phyloP scores from a whole-genome alignment of 2,329 filamentous ascomycete genomes.

The Penicillium sp. region DNA sequence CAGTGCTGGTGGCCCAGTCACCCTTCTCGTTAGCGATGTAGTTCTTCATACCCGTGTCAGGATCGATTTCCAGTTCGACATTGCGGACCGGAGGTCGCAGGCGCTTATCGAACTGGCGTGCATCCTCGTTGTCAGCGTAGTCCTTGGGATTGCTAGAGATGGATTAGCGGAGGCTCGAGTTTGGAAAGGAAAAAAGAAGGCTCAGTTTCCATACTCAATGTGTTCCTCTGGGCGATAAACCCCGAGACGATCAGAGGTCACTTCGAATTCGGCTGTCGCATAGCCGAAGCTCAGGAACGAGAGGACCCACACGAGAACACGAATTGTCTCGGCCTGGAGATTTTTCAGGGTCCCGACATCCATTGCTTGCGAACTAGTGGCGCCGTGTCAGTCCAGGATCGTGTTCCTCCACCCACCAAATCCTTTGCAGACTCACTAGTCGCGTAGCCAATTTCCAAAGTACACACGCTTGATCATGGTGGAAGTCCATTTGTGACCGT shows the following conservation, averaged over 20 bases:
- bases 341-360: constrained; percentile 80
- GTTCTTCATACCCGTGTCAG: constrained; percentile 93
- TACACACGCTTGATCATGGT: constrained; percentile 78
- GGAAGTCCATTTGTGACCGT: constrained; percentile 83
- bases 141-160: constrained; percentile 76
- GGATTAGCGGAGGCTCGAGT: constrained; percentile 27
- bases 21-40: constrained; percentile 93
- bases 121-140: constrained; percentile 86
- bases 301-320: constrained; percentile 79
- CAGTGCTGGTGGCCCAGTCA: constrained; percentile 85
- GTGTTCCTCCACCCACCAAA: neutral
- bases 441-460: constrained; percentile 85
- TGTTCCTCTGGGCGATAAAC: constrained; percentile 75
- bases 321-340: constrained; percentile 76
- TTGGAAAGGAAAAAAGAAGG: too few species aligned
- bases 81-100: constrained; percentile 78
- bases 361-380: constrained; percentile 69
- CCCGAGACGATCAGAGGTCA: constrained; percentile 77
- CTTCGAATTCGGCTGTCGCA: constrained; percentile 84
- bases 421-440: constrained; percentile 58
- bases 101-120: constrained; percentile 73
- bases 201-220: constrained; percentile 49
- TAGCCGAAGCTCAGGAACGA: constrained; percentile 83
- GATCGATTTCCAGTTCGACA: constrained; percentile 73
- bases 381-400: constrained; percentile 6